A percentile compares a stretch with the other conserved stretches of the same genome.
Evolutionary conservation across 805 yeast species (phyloP).

Genomic region (Kodamaea neixiangensis): DNA sequence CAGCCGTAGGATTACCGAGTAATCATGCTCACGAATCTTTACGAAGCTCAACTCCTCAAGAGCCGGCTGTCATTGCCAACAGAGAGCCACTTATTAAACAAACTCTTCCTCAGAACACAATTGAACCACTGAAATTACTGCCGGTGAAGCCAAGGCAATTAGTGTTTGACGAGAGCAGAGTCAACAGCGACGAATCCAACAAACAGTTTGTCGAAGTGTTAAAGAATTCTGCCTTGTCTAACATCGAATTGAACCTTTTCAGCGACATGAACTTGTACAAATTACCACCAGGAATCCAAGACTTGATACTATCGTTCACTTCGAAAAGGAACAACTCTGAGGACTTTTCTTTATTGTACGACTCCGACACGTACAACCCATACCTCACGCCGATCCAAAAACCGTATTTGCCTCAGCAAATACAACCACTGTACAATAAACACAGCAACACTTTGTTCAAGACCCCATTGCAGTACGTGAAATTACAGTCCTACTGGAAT

Average conservation of each 20-base stretch:
- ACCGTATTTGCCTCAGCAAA: slow-evolving; percentile 34
- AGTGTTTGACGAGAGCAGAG: slow-evolving; percentile 1
- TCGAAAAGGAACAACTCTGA: slow-evolving; percentile 30
- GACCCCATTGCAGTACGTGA: slow-evolving; percentile 37
- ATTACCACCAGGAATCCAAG: slow-evolving; percentile 46
- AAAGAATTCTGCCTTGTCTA: slow-evolving; percentile 31
- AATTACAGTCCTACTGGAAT: slow-evolving; percentile 44
- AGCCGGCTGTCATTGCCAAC: neutral
- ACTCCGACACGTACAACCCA: slow-evolving; percentile 23
- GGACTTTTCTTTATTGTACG: slow-evolving; percentile 26
- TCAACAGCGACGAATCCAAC: slow-evolving; percentile 3
- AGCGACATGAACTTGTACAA: slow-evolving; percentile 34
- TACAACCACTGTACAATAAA: slow-evolving; percentile 14
- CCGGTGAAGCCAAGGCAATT: neutral
- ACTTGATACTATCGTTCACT: slow-evolving; percentile 39
- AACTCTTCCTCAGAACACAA: neutral
- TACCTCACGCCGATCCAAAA: slow-evolving; percentile 32
- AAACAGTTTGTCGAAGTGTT: slow-evolving; percentile 28
- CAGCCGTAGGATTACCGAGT: slow-evolving; percentile 39
- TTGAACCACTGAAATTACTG: slow-evolving; percentile 12
- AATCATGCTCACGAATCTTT: slow-evolving; percentile 3
- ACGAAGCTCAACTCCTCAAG: neutral
- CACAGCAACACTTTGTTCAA: slow-evolving; percentile 17
- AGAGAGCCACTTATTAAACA: neutral
- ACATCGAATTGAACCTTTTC: slow-evolving; percentile 35